Base-by-base conservation (phyloP, 805 yeast species). In the Monosporozyma solicola region DNA sequence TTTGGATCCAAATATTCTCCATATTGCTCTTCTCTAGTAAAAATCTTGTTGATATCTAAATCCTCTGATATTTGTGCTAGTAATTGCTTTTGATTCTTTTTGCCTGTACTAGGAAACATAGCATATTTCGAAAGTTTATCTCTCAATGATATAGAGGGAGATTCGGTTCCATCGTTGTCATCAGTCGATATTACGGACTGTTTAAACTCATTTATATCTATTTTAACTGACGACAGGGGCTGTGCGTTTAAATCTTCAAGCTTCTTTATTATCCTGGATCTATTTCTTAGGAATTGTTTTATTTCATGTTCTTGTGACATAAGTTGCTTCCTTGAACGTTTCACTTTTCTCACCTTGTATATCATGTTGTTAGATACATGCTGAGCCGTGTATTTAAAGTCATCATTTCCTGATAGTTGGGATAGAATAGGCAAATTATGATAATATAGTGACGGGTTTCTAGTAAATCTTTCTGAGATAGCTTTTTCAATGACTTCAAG, bases 401-500 rank as follows among this genome's bases (percentile, higher is more conserved):
- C 49, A 2, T 49, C 32, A 22, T 31, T 51, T 45, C 35, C 43
- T 27, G 37, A n/a, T 3, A 57, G 22, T 29, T 45, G 27, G 2
- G 46, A 8, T 8, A 55, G 16, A n/a, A 58, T 53, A 45, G 59
- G 53, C 37, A 61, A 33, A 47, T 58, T 64, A 5, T 62, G 64
- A 2, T 74, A 75, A 41, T 78, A 74, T 2, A 87, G 54, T 16
- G 70, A 73, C 0, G 92, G 90, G 60, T 86, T 84, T 53, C 82
- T 62, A 50, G 74, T 72, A 3, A 89, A 69, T 51, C 97, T 71
- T 48, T 76, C 77, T 0, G 84, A 67, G 0, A 89, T 74, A 0
- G 88, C 88, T 31, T 69, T 61, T 60, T 91, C 95, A 3, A 92
- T 76, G 2, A 80, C 69, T 56, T 91, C 95, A 20, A 87, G 66